Evolutionary conservation across 768 basidiomycete species (phyloP).

Genomic region (Lepiota venenata): DNA sequence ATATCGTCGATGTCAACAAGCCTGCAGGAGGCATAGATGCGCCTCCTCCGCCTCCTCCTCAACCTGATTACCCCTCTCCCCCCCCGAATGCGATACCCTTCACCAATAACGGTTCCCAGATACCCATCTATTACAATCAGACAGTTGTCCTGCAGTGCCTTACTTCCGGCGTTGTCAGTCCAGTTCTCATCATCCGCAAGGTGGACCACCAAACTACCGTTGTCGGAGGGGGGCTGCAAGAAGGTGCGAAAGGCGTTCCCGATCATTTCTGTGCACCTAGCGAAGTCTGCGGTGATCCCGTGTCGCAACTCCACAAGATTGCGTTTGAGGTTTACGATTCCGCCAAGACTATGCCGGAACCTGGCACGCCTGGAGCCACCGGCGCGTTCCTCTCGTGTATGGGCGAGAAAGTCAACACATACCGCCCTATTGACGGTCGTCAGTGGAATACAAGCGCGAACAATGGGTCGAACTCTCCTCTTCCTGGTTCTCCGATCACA

Average conservation of each 20-base stretch:
- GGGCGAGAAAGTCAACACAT: constrained; percentile 92
- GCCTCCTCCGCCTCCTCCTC: constrained; percentile 77
- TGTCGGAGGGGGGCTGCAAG: constrained; percentile 87
- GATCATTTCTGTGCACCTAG: constrained; percentile 81
- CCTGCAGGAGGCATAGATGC: constrained; percentile 75
- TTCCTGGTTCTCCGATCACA: constrained; percentile 69
- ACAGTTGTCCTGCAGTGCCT: constrained; percentile 94
- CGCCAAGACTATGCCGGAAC: constrained; percentile 64
- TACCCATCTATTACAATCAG: constrained; percentile 95
- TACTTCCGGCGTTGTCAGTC: constrained; percentile 91
- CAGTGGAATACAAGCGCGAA: constrained; percentile 59
- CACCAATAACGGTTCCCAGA: constrained; percentile 78
- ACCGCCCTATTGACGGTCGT: constrained; percentile 79
- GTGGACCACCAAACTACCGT: constrained; percentile 89
- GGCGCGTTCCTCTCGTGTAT: constrained; percentile 88
- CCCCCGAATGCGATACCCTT: constrained; percentile 89
- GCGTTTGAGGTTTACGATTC: constrained; percentile 88
- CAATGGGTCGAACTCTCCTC: constrained; percentile 49
- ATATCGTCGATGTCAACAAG: constrained; percentile 92
- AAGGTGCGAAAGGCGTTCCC: constrained; percentile 81
- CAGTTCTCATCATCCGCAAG: constrained; percentile 90
- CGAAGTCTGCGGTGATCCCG: constrained; percentile 90
- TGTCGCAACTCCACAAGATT: constrained; percentile 94
- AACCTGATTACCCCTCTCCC: constrained; percentile 87
- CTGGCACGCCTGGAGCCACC: constrained; percentile 72